Evolutionary conservation across 2,329 filamentous ascomycete genomes (phyloP), one percentile per base, ranked within the genome.

Genomic region (Tolypocladium guangdongense): DNA sequence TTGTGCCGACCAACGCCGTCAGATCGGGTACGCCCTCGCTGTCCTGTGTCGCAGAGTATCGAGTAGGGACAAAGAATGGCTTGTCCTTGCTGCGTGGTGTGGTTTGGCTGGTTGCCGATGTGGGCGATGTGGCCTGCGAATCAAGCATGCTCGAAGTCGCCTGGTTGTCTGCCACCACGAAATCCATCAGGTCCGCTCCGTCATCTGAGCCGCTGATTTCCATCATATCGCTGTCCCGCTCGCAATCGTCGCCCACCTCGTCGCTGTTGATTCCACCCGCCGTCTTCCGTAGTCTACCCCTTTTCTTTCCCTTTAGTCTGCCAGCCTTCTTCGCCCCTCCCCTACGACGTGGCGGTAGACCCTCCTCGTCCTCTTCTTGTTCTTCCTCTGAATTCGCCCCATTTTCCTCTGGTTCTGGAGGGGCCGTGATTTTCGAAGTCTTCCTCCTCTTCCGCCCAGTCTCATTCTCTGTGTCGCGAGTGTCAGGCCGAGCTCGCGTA

Each of bases 161-260:
- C 37, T 64, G 62, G 55, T 83, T 66, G 66, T 82, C 66, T 58
- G 71, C 64, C 62, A 84, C 72, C 61, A 88, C 63, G 67, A 88
- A 78, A 69, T 82, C 71, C 59, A 80, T 54, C 16, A 82, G 64
- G 57, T 81, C 78, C 46, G 66, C 70, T 14, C 74, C 75, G 54
- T 71, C 68, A 54, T 79, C 77, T 0, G 74, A 77, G 16, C 71
- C 75, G 56, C 75, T 71, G 20, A 68, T 71, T 50, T 74, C 71
- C 54, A 73, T 63, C 53, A 73, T 57, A 56, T 78, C 75, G 57
- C 75, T 77, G 16, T 75, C 74, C 24, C 74, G 67, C 52, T 71
- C 73, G 58, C 77, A 78, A 55, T 80, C 77, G 55, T 80, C 77
- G 18, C 76, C 78, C 22, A 71, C 49, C 49, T 78, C 76, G 49